Base-by-base conservation (phyloP, 257 asterid genomes). In the Nicotiana otophora region DNA sequence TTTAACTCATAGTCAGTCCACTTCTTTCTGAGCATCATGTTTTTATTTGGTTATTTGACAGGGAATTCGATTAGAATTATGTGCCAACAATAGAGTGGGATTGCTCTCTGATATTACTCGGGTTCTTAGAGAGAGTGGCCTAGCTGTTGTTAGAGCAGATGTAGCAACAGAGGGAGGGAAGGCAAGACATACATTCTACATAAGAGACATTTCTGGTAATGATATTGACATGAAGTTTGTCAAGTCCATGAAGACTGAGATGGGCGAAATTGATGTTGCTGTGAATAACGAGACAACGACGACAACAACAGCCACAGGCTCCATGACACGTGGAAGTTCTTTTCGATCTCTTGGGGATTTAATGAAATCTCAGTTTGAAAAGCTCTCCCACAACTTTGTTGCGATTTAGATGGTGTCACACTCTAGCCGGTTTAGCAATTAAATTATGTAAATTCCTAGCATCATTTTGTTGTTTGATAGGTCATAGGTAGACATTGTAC, bases 51-150 rank as follows among this genome's bases (percentile, higher is more conserved):
- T 79, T 34, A 34, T 63, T 4, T 42, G 28, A 5, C 54, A 92
- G 95, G 97, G 97, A 0, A 89, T 93, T 3, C 85, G 94, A 23
- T 83, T 92, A 80, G 97, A 93, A 70, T 82, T 93, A 51, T 86
- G 93, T 12, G 93, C 95, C 4, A 61, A 84, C 7, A 90, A 91
- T 81, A 86, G 97, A 80, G 91, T 93, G 31, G 97, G 97, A 68
- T 81, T 93, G 87, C 92, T 92, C 1, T 92, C 97, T 30, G 97
- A 93, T 81, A 91, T 93, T 84, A 93, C 97, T 19, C 76, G 97
- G 72, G 93, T 93, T 75, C 91, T 93, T 9, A 82, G 97, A 83
- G 97, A 92, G 77, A 90, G 90, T 58, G 95, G 98, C 7, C 90
- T 92, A 66, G 93, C 82, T 7, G 75, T 80, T 42, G 75, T 80